Base-by-base conservation (phyloP, 306 rosid genomes). In the Abrus precatorius region DNA sequence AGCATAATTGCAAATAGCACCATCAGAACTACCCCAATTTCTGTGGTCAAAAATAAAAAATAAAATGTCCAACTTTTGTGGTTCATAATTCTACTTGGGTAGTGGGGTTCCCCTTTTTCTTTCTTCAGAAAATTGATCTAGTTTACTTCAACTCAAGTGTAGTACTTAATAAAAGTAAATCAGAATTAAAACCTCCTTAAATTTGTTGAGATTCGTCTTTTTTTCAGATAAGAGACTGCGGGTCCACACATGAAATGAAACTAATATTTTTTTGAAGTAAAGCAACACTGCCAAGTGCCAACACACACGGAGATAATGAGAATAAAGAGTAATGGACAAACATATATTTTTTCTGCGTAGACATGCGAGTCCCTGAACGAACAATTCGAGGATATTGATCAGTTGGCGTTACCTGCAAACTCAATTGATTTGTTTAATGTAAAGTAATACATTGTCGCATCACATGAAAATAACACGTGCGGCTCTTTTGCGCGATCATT, bases 11-110 rank as follows among this genome's bases (percentile, higher is more conserved):
- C 64, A 8, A 53, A n/a, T 49, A 36, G 55, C 2, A 44, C 40
- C 11, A 64, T 7, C 32, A 64, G n/a, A 13, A 64, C 48, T 38
- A 64, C 69, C 69, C 49, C 69, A 36, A 64, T 3, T 64, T 64
- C 12, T 64, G 70, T 34, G 69, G 48, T 63, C 47, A 63, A 41
- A 20, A 65, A n/a, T 64, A 2, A n/a, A 64, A n/a, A 20, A 38
- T 1, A 63, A 63, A 29, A 63, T 7, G 2, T 8, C 20, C 34
- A n/a, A 34, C 76, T 53, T 50, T 36, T 71, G 33, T 34, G 45
- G 14, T 48, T 32, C 28, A 12, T 32, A 11, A 44, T 68, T 45
- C 56, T 7, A 65, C 50, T 3, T 1, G 11, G 43, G 28, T 62
- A 20, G 20, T 20, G 20, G 20, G 20, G 20, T 43, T 14, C n/a